These are phyloP conservation scores for Candolleomyces aberdarensis DNA, from an alignment of 768 basidiomycete genomes.

Conservation along the genomic window DNA sequence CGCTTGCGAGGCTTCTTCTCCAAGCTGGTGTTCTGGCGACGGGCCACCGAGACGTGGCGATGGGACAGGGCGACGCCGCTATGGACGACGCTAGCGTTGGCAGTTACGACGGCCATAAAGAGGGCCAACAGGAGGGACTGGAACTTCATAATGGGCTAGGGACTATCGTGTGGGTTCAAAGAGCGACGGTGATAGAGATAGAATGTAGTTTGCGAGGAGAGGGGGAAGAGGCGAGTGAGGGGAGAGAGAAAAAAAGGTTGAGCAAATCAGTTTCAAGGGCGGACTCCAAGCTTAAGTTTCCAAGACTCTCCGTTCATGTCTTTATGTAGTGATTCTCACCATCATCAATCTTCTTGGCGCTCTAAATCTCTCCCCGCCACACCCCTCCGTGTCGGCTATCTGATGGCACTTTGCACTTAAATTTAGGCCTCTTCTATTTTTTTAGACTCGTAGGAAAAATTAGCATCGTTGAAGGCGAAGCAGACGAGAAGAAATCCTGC, in stretches of 20 bases:
- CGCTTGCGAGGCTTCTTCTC: slow-evolving; percentile 13
- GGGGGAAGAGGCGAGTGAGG: background rate
- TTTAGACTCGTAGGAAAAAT: no score
- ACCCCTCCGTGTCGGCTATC: no score
- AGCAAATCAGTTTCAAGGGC: background rate
- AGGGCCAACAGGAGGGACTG: slow-evolving; percentile 33
- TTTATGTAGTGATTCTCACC: background rate
- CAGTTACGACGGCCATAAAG: slow-evolving; percentile 32
- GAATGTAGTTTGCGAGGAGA: background rate
- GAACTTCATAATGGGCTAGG: slow-evolving; percentile 39
- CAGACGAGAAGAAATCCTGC: no score
- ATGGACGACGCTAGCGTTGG: slow-evolving; percentile 30
- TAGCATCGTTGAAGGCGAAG: no score
- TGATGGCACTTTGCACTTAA: no score
- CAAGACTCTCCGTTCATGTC: background rate
- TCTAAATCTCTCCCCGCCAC: no score
- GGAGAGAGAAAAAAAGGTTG: background rate
- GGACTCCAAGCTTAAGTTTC: background rate
- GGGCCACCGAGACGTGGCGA: slow-evolving; percentile 35
- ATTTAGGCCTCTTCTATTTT: no score
- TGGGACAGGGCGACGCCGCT: slow-evolving; percentile 18
- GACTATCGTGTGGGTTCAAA: slow-evolving; percentile 15
- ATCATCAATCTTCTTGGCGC: no score
- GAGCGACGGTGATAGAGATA: slow-evolving; percentile 9
- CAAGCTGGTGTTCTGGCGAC: slow-evolving; percentile 16